Percentiles rank a stretch among this genome's conserved stretches.
phyloP scores from a whole-genome alignment of 1,284 basidiomycete genomes.

The Cutaneotrichosporon cyanovorans region DNA sequence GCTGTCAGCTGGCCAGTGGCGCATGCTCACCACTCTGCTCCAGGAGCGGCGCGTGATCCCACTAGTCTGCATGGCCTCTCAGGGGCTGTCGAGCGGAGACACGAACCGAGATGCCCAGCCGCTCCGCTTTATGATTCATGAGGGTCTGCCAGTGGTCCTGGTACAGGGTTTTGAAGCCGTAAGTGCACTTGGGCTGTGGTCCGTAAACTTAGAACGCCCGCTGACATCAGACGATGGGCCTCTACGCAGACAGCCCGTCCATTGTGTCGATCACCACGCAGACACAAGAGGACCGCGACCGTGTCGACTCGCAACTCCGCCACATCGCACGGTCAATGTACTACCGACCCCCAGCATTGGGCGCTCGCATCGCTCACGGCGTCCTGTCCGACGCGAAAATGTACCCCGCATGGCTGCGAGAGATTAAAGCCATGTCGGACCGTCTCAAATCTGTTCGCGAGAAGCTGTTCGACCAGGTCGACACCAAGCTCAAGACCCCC shows the following conservation, averaged over 20 bases:
- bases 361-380: constrained; percentile 38
- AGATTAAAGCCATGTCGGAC: constrained; percentile 85
- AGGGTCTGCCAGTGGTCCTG: constrained; percentile 41
- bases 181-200: constrained; percentile 7
- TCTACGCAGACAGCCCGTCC: constrained; percentile 41
- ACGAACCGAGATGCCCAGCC: constrained; percentile 41
- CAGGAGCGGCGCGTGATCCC: constrained; percentile 39
- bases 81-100: constrained; percentile 42
- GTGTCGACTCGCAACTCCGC: constrained; percentile 40
- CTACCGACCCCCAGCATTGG: constrained; percentile 41
- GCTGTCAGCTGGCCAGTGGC: constrained; percentile 84
- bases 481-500: constrained; percentile 73
- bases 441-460: constrained; percentile 86
- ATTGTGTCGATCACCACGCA: constrained; percentile 40
- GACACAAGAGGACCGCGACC: constrained; percentile 28
- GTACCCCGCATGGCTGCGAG: constrained; percentile 64
- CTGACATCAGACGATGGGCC: constrained; percentile 38
- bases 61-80: constrained; percentile 40
- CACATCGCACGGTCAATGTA: constrained; percentile 34
- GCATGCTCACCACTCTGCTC: constrained; percentile 51
- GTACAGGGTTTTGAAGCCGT: constrained; percentile 44
- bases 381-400: constrained; percentile 38
- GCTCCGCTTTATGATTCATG: constrained; percentile 42
- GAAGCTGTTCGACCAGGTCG: constrained; percentile 68
- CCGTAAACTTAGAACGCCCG: too few relatives aligned